These are phyloP conservation scores for Picea sitchensis DNA, from an alignment of 75 land plant genomes.

Conservation along the genomic window DNA sequence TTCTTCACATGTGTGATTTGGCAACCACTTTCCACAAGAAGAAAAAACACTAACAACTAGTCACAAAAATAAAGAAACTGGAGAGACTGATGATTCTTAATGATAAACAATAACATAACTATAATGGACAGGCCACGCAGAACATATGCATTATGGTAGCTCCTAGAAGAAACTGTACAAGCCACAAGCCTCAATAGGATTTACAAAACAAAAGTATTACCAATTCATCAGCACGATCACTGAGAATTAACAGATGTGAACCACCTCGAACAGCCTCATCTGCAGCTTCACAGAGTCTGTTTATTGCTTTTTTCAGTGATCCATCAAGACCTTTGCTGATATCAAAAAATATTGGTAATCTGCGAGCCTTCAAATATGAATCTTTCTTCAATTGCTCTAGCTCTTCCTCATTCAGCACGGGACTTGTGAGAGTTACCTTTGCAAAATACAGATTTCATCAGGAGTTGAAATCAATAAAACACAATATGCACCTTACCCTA, in stretches of 20 bases:
- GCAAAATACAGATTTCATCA: not conserved
- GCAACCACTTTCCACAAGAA: not conserved
- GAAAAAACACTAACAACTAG: not conserved
- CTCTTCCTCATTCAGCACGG: conserved; percentile 95
- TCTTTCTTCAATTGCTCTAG: conserved; percentile 70
- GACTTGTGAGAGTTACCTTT: conserved; percentile 79
- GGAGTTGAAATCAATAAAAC: not conserved
- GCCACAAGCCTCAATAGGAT: not conserved
- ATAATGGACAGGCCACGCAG: not conserved
- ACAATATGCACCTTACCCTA: not conserved
- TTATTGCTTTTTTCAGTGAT: conserved; percentile 59
- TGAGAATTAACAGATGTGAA: conserved; percentile 86
- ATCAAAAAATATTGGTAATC: conserved; percentile 83
- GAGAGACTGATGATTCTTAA: not conserved
- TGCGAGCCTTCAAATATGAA: conserved; percentile 52
- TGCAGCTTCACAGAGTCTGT: conserved; percentile 88
- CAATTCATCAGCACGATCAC: conserved; percentile 84
- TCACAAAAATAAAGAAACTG: not conserved
- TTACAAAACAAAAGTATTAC: conserved; percentile 30
- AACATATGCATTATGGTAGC: not conserved
- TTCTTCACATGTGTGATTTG: too few relatives aligned
- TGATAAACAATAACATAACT: not conserved
- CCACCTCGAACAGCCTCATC: conserved; percentile 97
- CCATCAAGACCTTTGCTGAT: conserved; percentile 86
- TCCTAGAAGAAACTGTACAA: not conserved